Base-by-base conservation (phyloP, 148 eudicot species). In the Cornus kousa region DNA sequence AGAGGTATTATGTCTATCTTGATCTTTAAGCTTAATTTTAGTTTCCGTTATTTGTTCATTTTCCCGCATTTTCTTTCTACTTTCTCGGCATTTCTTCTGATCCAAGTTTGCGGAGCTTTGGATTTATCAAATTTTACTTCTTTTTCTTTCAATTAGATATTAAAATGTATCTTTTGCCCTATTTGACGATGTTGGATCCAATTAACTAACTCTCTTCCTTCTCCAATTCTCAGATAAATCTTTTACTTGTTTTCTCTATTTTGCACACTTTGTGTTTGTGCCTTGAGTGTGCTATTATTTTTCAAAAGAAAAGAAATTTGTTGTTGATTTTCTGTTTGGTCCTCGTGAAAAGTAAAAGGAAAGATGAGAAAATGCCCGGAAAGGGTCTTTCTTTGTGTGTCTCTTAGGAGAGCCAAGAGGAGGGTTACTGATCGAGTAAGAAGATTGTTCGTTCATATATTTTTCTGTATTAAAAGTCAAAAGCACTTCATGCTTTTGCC, bases 11-110 rank as follows among this genome's bases (percentile, higher is more conserved):
- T 57, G 17, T 2, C 5, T 64, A 43, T 66, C 19, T 17, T n/a
- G 72, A 77, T 67, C 32, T 60, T 68, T 39, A 32, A 77, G 4
- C 66, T 46, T 7, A 67, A n/a, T 67, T 67, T 33, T 39, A 32
- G 60, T 74, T 57, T 16, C 19, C 32, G 13, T 28, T 19, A 22
- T 40, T 50, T n/a, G n/a, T 22, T 23, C 70, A 23, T 24, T 50
- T 65, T 76, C 72, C 72, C 31, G 62, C 33, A 20, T 53, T 77
- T 77, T 77, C 79, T 76, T 43, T 67, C 20, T 9, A 11, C 24
- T 75, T 75, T 62, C 70, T 67, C 60, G 59, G 37, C 40, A 43
- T 68, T 53, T 68, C 73, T 71, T 12, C 46, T 32, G 65, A 77
- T 68, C 66, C 1, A 20, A 11, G 19, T 76, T 50, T 23, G n/a